A percentile compares a stretch with the other conserved stretches of the same genome.
Conservation (phyloP, 2,329 filamentous ascomycete genomes). For the Ascochyta clinopodiicola region DNA sequence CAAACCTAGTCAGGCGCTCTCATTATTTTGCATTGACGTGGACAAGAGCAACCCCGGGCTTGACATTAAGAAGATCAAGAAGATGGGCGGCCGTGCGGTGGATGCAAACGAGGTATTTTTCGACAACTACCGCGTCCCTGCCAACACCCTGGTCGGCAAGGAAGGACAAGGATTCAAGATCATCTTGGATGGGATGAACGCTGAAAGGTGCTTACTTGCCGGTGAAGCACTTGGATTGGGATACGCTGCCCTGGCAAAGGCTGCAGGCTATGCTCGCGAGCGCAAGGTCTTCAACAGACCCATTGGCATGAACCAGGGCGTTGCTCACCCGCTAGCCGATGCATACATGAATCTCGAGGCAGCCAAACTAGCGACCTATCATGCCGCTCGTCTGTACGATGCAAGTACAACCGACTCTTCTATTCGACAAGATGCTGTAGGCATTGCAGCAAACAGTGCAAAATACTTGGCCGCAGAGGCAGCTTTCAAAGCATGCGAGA, state of each 20-base stretch:
- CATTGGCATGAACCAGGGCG: slow-evolving; percentile 67
- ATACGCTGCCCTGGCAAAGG: slow-evolving; percentile 65
- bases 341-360: slow-evolving; percentile 68
- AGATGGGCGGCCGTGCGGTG: slow-evolving; percentile 84
- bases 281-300: slow-evolving; percentile 62
- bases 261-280: slow-evolving; percentile 56
- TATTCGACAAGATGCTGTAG: slow-evolving; percentile 50
- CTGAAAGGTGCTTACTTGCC: slow-evolving; percentile 60
- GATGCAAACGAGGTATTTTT: slow-evolving; percentile 91
- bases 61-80: slow-evolving; percentile 75
- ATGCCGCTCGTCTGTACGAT: slow-evolving; percentile 66
- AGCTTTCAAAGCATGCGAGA: slow-evolving; percentile 65
- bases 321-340: slow-evolving; percentile 64
- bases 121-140: slow-evolving; percentile 74
- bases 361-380: slow-evolving; percentile 66
- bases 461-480: slow-evolving; percentile 68
- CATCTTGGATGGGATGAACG: slow-evolving; percentile 58
- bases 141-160: slow-evolving; percentile 69
- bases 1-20: slow-evolving; percentile 77
- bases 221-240: slow-evolving; percentile 82
- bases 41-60: slow-evolving; percentile 67
- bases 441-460: slow-evolving; percentile 63
- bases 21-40: slow-evolving; percentile 81
- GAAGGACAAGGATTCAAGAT: slow-evolving; percentile 82
- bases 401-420: slow-evolving; percentile 40